Base-by-base conservation (phyloP, 108 stramenopile genomes). In the Craspedostauros australis region DNA sequence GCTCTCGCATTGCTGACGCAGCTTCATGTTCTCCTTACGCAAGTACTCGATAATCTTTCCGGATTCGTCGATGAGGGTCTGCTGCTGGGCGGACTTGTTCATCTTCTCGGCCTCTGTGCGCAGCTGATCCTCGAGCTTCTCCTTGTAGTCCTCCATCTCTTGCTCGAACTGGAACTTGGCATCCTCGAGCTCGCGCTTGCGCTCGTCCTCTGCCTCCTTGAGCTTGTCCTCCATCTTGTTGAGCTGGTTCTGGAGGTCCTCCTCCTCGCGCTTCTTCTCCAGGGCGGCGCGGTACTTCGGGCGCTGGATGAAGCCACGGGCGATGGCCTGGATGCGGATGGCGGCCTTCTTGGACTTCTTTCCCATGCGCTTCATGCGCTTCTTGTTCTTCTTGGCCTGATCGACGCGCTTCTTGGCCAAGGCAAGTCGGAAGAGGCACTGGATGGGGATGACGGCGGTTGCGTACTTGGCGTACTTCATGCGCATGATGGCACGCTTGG, bases 11-110 rank as follows among this genome's bases (percentile, higher is more conserved):
- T 73, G 77, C 43, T 58, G 42, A 33, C 57, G 49, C 31, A 78
- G 50, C 43, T 66, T 64, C 47, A 57, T 53, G 36, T 66, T 68
- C 37, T 82, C 76, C 34, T 68, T 65, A 46, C 70, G 40, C 46
- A 80, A 63, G 22, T 80, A 85, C 42, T 80, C 77, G 46, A 85
- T 70, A 57, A 80, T 76, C 47, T 78, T 75, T 19, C 67, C 74
- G 57, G 60, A 70, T 58, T 85, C 84, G 24, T 76, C 79, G 52
- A 80, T 75, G 16, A 80, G 64, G 1, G 65, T 66, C 16, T 74
- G 67, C 43, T 80, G 79, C 24, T 72, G 73, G 14, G 65, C 68
- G n/a, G 62, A 65, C 39, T 69, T 56, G 24, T 64, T 53, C 20
- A 57, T 40, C 49, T 62, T 61, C 33, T 48, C 34, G 26, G 42